Base-by-base conservation (phyloP, 2,329 filamentous ascomycete species). In the Trichoderma pleuroti region DNA sequence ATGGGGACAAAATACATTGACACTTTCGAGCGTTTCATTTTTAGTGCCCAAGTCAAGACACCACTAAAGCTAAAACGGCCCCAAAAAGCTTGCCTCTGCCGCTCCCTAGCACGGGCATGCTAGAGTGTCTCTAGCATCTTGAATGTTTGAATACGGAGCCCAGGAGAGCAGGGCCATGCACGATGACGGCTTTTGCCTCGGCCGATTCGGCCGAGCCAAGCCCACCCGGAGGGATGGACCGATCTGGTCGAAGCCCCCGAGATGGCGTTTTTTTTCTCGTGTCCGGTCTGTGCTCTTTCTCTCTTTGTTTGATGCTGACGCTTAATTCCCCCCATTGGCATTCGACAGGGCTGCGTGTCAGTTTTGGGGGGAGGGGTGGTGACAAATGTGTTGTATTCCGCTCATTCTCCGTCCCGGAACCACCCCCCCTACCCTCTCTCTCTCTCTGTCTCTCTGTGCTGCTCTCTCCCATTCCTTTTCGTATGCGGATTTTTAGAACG, bases 191-290 rank as follows among this genome's bases (percentile, higher is more conserved):
- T 54, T 62, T 49, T 59, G 28, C 36, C 65, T 62, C 56, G 30
- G 42, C 66, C 57, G 66, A 36, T n/a, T 62, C 66, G 66, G 66
- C 66, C 66, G 66, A 69, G 39, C 8, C 18, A 62, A 26, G 26
- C 57, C 46, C 62, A 32, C 36, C 65, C 66, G 66, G 66, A 69
- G 66, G 39, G 66, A 69, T 62, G 56, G 46, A 69, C 66, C 57
- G 66, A 69, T 62, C 66, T 69, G 66, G 66, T 69, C 8, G 56
- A 69, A 69, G 57, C 56, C 56, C 32, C 66, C 66, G 66, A 69
- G 42, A 69, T 69, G 66, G 66, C 57, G 66, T 62, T 68, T 26
- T 21, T 21, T 62, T 36, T 9, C 10, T 60, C 54, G 54, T n/a
- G 14, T 59, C 36, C 7, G 16, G 30, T 34, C 62, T 46, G 56